Evolutionary conservation across 257 asterid genomes (phyloP), one percentile per base, ranked within the genome.

Genomic region (Eustoma russellianum): DNA sequence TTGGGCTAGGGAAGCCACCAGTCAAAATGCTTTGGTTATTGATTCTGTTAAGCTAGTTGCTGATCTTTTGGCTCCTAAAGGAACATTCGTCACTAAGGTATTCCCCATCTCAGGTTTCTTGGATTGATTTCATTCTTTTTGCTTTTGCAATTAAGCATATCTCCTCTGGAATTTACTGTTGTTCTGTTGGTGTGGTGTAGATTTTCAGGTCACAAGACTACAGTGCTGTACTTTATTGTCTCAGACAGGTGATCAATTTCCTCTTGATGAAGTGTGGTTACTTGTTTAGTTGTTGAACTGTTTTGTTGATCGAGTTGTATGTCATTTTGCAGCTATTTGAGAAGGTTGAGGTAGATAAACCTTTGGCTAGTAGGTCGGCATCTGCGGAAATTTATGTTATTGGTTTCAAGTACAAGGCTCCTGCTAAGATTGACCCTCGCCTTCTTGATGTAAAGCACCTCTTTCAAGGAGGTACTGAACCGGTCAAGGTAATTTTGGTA

Each of bases 151-250:
- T 18, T 4, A 17, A 44, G 40, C 30, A 9, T 15, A n/a, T n/a
- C 6, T 17, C 13, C 6, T 47, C 48, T 33, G 38, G 33, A 14
- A 33, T 13, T 53, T 38, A 6, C 2, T 14, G 13, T 40, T 41
- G n/a, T 17, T 56, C 40, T 47, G n/a, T 17, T 54, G 41, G 24
- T 41, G 40, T 54, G 19, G n/a, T 43, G 59, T 55, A 86, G 98
- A 82, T 92, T 58, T 92, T 92, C 82, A 85, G 95, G 86, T 88
- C 97, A 43, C 95, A 85, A 69, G 98, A 87, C 65, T 91, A 91
- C 59, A 85, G 79, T 3, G 86, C 97, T 6, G 98, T 87, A 47
- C 69, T 85, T 16, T 88, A 77, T 60, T 88, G 94, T 78, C 97
- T 92, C 30, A 79, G 84, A 78, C 91, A 85, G 97, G 99, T 92